These are phyloP conservation scores for Dryadomyces sulphureus DNA, from an alignment of 2,329 filamentous ascomycete genomes.

Conservation along the genomic window DNA sequence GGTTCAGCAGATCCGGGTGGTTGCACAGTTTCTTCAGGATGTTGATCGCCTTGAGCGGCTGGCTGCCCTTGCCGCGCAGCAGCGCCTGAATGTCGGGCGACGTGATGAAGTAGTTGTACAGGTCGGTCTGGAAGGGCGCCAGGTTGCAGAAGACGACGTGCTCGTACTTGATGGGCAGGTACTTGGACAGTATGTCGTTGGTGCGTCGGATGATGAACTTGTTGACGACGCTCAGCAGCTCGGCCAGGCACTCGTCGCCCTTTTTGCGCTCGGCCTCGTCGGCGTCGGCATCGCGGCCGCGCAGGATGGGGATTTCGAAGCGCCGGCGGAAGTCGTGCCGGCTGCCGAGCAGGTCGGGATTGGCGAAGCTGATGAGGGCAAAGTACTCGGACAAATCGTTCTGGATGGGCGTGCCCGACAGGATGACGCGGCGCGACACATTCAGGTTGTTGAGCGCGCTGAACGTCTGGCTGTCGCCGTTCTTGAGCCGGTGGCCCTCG, in stretches of 20 bases:
- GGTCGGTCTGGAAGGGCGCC: conserved; percentile 76
- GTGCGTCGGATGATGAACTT: conserved; percentile 97
- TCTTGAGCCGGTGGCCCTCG: conserved; percentile 92
- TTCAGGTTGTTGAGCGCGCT: conserved; percentile 80
- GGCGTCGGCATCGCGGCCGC: conserved; percentile 80
- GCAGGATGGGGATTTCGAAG: conserved; percentile 83
- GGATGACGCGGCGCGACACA: conserved; percentile 79
- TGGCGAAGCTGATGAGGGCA: conserved; percentile 88
- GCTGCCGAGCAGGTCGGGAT: conserved; percentile 80
- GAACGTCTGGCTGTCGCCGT: conserved; percentile 91
- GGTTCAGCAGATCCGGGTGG: conserved; percentile 80
- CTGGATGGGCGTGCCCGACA: conserved; percentile 94
- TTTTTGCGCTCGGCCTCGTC: conserved; percentile 67
- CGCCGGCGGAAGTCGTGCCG: conserved; percentile 84
- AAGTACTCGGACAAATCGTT: conserved; percentile 99
- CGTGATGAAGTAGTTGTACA: conserved; percentile 96
- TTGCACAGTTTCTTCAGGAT: conserved; percentile 98
- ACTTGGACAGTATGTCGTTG: conserved; percentile 96
- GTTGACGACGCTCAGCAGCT: conserved; percentile 76
- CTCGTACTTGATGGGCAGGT: conserved; percentile 95
- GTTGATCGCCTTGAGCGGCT: conserved; percentile 91
- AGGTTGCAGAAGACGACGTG: conserved; percentile 97
- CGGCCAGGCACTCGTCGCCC: conserved; percentile 69
- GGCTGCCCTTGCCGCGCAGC: conserved; percentile 83
- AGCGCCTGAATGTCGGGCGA: conserved; percentile 90